phyloP scores from a whole-genome alignment of 2,329 filamentous ascomycete species.

The Boeremia lycopersici region DNA sequence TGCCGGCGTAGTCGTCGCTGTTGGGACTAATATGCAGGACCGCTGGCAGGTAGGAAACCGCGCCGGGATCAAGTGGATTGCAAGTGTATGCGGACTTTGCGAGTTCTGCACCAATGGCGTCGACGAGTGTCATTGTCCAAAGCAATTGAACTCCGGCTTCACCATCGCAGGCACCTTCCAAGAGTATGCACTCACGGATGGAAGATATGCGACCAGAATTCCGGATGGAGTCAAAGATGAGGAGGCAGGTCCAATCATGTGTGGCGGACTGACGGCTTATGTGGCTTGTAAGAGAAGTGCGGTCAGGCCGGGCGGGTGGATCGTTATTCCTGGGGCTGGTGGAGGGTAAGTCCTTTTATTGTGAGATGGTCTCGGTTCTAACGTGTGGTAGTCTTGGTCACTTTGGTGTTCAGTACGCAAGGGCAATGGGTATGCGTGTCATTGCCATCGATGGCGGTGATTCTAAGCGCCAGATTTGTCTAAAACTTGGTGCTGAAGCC shows the following conservation, averaged over 20 bases:
- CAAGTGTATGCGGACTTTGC: slow-evolving; percentile 81
- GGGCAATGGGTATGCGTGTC: slow-evolving; percentile 62
- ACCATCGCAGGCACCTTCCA: slow-evolving; percentile 52
- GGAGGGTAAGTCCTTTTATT: slow-evolving; percentile 27
- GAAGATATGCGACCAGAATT: slow-evolving; percentile 53
- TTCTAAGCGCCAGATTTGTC: slow-evolving; percentile 53
- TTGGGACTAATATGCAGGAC: slow-evolving; percentile 75
- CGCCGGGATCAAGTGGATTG: slow-evolving; percentile 53
- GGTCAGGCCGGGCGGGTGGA: slow-evolving; percentile 48
- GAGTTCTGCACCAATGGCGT: slow-evolving; percentile 74
- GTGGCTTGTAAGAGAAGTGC: slow-evolving; percentile 51
- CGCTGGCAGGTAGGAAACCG: slow-evolving; percentile 63
- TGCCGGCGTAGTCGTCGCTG: slow-evolving; percentile 74
- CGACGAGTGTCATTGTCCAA: slow-evolving; percentile 51
- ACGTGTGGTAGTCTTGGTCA: slow-evolving; percentile 33
- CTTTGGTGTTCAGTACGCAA: slow-evolving; percentile 47
- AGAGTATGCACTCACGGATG: slow-evolving; percentile 51
- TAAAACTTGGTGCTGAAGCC: slow-evolving; percentile 59
- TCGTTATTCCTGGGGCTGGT: slow-evolving; percentile 48
- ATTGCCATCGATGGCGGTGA: slow-evolving; percentile 62
- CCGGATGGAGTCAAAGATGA: slow-evolving; percentile 53
- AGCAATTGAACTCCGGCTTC: slow-evolving; percentile 71
- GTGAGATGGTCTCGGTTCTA: background rate
- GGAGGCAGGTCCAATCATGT: slow-evolving; percentile 55
- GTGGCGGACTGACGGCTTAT: slow-evolving; percentile 57